Evolutionary conservation across 2,329 filamentous ascomycete species (phyloP).

Genomic region (Pestalotiopsis sp.): DNA sequence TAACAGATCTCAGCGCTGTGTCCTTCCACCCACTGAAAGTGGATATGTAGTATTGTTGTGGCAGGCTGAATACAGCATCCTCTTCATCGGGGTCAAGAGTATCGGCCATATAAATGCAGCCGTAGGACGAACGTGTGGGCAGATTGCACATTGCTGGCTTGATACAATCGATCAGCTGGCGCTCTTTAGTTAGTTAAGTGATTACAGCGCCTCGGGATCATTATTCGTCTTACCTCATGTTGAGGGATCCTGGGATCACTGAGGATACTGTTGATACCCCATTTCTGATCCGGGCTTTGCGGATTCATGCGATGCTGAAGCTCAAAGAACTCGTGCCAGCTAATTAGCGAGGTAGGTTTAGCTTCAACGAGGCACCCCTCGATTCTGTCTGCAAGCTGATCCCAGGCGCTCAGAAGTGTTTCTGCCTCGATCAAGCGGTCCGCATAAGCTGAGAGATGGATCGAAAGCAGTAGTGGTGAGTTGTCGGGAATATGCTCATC

Average conservation of each 20-base stretch:
- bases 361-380: neutral
- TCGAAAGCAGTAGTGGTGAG: neutral
- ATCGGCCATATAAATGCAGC: slow-evolving; percentile 8
- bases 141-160: slow-evolving; percentile 9
- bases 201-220: neutral
- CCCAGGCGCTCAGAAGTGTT: neutral
- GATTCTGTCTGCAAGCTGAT: neutral
- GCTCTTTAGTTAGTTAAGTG: neutral
- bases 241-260: slow-evolving; percentile 1
- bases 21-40: slow-evolving; percentile 9
- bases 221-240: neutral
- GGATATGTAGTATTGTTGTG: slow-evolving; percentile 10
- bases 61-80: slow-evolving; percentile 3
- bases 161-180: neutral
- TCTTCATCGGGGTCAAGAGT: neutral
- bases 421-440: slow-evolving; percentile 2
- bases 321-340: slow-evolving; percentile 1
- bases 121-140: slow-evolving; percentile 2
- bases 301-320: slow-evolving; percentile 1
- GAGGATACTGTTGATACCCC: slow-evolving; percentile 3
- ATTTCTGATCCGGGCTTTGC: neutral
- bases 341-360: neutral
- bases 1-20: neutral
- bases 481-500: neutral
- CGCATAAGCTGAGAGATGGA: slow-evolving; percentile 1